Evolutionary conservation across 192 early-diverging fungal species (phyloP), one percentile per base, ranked within the genome.

Genomic region (Blastocladiella britannica): DNA sequence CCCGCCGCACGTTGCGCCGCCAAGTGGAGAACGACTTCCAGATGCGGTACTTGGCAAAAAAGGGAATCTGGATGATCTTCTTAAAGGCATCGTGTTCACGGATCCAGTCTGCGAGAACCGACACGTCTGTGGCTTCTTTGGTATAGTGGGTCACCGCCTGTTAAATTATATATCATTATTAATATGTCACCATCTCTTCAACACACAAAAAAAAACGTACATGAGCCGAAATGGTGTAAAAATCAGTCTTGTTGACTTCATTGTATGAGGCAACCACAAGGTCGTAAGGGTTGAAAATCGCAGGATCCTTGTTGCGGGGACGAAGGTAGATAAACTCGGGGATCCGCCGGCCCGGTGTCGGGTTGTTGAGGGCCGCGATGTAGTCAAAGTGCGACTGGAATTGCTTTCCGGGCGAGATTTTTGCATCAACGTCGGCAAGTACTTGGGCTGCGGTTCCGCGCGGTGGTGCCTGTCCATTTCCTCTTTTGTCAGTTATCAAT

Each of bases 11-110:
- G 18, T 68, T 67, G 18, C 55, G 29, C 27, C 67, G 67, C 77
- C 77, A 79, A 5, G 68, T 58, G 12, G 65, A 69, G 63, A 79
- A 79, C 58, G 69, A 71, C 63, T 79, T 79, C 74, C 77, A 77
- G 20, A 67, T n/a, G 24, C 77, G 63, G 64, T 79, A 79, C 9
- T 66, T 63, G 4, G 56, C 55, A 58, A 79, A 79, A 55, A 79
- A 79, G 4, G 72, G 71, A 23, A 79, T 77, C 29, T 67, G 62
- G 9, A 76, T 55, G 18, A 79, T 60, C 9, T 53, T 62, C 43
- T 79, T 69, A 58, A 75, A 79, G 3, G 77, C 64, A 25, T 64
- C 24, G 57, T 75, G 68, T 62, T 79, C 77, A 25, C 74, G 63
- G 15, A 67, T 52, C 77, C 77, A 79, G 60, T 75, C 72, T 4